Evolutionary conservation across 2,329 filamentous ascomycete species (phyloP), one percentile per base, ranked within the genome.

Genomic region (Aspergillaceae sp.): DNA sequence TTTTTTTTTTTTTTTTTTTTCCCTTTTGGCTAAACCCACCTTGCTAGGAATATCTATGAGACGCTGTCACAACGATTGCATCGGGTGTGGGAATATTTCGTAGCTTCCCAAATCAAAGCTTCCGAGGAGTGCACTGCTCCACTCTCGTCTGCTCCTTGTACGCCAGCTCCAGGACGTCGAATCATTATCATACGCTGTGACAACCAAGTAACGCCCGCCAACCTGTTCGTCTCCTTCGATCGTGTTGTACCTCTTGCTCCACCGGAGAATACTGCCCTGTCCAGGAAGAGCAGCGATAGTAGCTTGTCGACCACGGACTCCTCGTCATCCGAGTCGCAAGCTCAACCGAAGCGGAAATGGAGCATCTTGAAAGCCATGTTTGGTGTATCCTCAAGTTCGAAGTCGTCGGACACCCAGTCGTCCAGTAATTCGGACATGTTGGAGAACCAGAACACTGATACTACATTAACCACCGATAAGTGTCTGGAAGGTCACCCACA

Each of bases 171-270:
- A 1, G 85, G 86, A 41, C 87, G 91, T 58, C 79, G 86, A 50
- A 86, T 96, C 50, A 80, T 94, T 66, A 95, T 96, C 56, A 85
- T 95, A 53, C 83, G 88, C 47, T 90, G 86, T 52, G 89, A 95
- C 62, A 79, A 75, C 52, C 74, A 76, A 47, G 60, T 77, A 41
- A 69, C 74, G 32, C 71, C 74, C 42, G 68, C 58, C 34, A 61
- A 73, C 45, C 69, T 80, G 10, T 82, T 83, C 54, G 70, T 83
- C 40, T 79, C 79, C 0, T 83, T 84, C 53, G 81, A 84, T 51
- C 78, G 78, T n/a, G 71, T 82, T 29, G 65, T 78, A 27, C 63
- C 72, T 44, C 60, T 65, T 2, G 59, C 54, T 35, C 59, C 59
- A 9, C 50, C 54, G 26, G 59, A 63, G 33, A 60, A 67, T 50